phyloP scores from a whole-genome alignment of 164 flowering plant species.

The Berberis thunbergii region DNA sequence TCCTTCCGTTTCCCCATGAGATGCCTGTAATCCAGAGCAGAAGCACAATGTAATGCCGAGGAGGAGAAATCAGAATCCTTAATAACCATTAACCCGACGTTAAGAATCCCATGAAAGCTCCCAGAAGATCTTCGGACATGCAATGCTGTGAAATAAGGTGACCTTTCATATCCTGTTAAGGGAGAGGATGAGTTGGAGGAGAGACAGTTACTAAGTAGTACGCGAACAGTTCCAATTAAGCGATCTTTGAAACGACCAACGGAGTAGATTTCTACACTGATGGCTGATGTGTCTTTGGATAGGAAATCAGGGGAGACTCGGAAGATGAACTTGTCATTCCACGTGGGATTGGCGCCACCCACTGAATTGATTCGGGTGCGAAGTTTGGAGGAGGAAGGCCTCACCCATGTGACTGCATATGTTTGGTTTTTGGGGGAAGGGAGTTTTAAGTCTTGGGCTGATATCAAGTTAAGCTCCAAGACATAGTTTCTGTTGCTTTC shows the following conservation, averaged over 20 bases:
- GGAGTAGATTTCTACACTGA: conserved; percentile 64
- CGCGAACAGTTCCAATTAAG: conserved; percentile 68
- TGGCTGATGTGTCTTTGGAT: conserved; percentile 46
- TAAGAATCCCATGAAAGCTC: not conserved
- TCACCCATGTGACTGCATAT: conserved; percentile 69
- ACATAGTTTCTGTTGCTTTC: conserved; percentile 6
- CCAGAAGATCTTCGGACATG: not conserved
- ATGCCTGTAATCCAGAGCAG: not conserved
- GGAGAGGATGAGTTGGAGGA: conserved; percentile 16
- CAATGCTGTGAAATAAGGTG: not conserved
- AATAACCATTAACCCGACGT: not conserved
- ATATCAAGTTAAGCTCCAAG: conserved; percentile 69
- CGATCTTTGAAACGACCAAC: conserved; percentile 49
- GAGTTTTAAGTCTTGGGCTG: conserved; percentile 66
- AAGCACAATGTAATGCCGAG: not conserved
- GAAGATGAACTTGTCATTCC: conserved; percentile 94
- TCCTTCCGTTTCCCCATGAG: not conserved
- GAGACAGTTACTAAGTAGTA: conserved; percentile 53
- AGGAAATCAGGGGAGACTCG: conserved; percentile 70
- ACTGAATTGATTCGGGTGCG: conserved; percentile 49
- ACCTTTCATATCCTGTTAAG: too few species aligned
- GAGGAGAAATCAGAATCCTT: not conserved
- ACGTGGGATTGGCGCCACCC: conserved; percentile 56
- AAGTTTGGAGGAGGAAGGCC: conserved; percentile 45
- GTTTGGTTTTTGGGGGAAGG: conserved; percentile 42